These are phyloP conservation scores for Fusarium ramigenum DNA, from an alignment of 2,329 filamentous ascomycete genomes.

Conservation along the genomic window DNA sequence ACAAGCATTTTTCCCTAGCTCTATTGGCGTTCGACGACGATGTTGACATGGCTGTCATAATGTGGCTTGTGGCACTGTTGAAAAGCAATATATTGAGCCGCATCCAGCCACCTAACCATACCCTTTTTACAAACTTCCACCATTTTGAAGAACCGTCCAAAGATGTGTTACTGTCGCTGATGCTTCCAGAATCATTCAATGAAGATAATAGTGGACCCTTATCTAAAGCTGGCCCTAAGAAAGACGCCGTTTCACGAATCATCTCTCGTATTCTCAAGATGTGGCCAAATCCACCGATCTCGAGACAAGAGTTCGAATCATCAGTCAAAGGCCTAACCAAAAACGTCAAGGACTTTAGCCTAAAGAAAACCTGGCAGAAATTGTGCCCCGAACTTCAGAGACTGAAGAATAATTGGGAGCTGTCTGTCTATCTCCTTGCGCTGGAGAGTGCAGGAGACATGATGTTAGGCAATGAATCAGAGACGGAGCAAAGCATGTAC, in stretches of 20 bases:
- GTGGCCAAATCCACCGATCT: not conserved
- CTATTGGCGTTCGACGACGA: conserved; percentile 10
- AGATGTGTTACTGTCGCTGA: not conserved
- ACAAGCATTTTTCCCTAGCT: conserved; percentile 4
- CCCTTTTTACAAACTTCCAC: conserved; percentile 14
- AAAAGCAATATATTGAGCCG: not conserved
- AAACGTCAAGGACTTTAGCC: not conserved
- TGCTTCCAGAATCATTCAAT: not conserved
- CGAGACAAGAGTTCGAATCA: not conserved
- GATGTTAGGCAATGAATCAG: not conserved
- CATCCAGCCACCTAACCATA: not conserved
- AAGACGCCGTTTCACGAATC: not conserved
- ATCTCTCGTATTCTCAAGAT: not conserved
- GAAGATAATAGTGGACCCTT: accelerated
- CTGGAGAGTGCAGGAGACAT: not conserved
- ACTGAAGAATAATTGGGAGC: not conserved
- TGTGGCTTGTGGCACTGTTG: conserved; percentile 16
- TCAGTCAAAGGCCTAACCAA: not conserved
- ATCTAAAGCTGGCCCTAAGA: accelerated
- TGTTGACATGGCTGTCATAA: not conserved
- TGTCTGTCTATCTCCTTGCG: not conserved
- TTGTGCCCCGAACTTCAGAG: not conserved
- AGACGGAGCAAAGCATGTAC: not conserved
- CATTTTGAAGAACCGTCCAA: not conserved
- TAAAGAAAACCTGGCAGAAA: not conserved